Evolutionary conservation across 2,329 filamentous ascomycete species (phyloP).

Genomic region (Diatrype stigma): DNA sequence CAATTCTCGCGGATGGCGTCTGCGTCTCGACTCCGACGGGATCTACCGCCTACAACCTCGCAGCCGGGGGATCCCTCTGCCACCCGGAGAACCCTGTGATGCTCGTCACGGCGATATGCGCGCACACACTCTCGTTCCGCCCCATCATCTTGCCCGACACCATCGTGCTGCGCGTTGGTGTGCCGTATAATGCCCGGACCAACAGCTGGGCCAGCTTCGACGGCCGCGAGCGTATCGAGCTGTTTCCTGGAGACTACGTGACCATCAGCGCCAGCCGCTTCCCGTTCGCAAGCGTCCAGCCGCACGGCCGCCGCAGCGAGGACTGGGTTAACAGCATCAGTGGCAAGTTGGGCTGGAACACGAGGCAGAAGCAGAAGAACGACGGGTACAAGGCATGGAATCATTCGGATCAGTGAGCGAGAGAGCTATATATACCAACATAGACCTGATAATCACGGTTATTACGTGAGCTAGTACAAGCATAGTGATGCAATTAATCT

Average conservation of each 20-base stretch:
- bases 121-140: constrained; percentile 90
- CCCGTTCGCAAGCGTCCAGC: constrained; percentile 74
- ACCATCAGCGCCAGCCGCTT: constrained; percentile 78
- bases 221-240: constrained; percentile 80
- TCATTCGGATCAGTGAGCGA: too few species aligned
- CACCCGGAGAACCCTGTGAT: constrained; percentile 97
- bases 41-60: constrained; percentile 92
- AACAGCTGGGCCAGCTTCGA: constrained; percentile 98
- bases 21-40: constrained; percentile 94
- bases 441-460: too few species aligned
- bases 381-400: constrained; percentile 50
- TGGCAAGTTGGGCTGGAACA: constrained; percentile 78
- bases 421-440: too few species aligned
- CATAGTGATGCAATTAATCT: too few species aligned
- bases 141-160: constrained; percentile 97
- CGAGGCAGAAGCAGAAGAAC: constrained; percentile 69
- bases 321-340: constrained; percentile 82
- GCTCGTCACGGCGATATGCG: constrained; percentile 88
- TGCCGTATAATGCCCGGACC: constrained; percentile 89
- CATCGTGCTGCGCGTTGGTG: constrained; percentile 85
- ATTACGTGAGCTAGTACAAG: too few species aligned
- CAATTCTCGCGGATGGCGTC: constrained; percentile 85
- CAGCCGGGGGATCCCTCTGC: constrained; percentile 89
- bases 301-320: constrained; percentile 63
- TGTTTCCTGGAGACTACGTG: constrained; percentile 75